Conservation (phyloP, 1,139 yeast species). For the Sporopachydermia cereana region DNA sequence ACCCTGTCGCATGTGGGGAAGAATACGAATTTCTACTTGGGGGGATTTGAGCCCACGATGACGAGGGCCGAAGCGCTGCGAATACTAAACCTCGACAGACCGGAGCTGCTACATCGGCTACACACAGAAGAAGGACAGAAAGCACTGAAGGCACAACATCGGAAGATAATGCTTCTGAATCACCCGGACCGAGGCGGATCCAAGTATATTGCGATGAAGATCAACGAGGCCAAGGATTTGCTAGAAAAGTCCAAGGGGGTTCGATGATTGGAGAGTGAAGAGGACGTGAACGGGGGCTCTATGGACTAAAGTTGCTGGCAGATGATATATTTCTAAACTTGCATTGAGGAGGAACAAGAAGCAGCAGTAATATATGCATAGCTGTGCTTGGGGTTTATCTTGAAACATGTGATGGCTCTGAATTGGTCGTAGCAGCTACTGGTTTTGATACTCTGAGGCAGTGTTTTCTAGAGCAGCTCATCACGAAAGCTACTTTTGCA, state of each 20-base stretch:
- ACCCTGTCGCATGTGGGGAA: neutral
- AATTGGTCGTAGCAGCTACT: too few relatives aligned
- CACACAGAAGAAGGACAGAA: slow-evolving; percentile 23
- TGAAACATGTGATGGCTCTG: too few relatives aligned
- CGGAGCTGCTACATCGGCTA: slow-evolving; percentile 9
- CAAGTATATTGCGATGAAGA: slow-evolving; percentile 55
- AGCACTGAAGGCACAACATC: slow-evolving; percentile 41
- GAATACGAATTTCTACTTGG: slow-evolving; percentile 16
- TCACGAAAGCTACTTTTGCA: too few relatives aligned
- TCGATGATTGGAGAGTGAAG: neutral
- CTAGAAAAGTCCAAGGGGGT: slow-evolving; percentile 30
- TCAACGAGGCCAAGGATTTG: slow-evolving; percentile 63
- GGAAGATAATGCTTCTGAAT: slow-evolving; percentile 51
- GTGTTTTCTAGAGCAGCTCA: too few relatives aligned
- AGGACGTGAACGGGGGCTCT: neutral
- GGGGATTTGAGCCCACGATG: slow-evolving; percentile 26
- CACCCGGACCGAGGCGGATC: slow-evolving; percentile 80
- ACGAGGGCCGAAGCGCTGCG: slow-evolving; percentile 24
- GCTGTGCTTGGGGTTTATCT: too few relatives aligned
- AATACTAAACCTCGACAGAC: slow-evolving; percentile 20
- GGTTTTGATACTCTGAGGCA: too few relatives aligned
- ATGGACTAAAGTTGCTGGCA: too few relatives aligned
- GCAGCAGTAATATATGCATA: too few relatives aligned
- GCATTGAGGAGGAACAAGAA: too few relatives aligned
- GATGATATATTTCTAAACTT: too few relatives aligned